Conservation (phyloP, 2,329 filamentous ascomycete species). For the Phoma herbarum region DNA sequence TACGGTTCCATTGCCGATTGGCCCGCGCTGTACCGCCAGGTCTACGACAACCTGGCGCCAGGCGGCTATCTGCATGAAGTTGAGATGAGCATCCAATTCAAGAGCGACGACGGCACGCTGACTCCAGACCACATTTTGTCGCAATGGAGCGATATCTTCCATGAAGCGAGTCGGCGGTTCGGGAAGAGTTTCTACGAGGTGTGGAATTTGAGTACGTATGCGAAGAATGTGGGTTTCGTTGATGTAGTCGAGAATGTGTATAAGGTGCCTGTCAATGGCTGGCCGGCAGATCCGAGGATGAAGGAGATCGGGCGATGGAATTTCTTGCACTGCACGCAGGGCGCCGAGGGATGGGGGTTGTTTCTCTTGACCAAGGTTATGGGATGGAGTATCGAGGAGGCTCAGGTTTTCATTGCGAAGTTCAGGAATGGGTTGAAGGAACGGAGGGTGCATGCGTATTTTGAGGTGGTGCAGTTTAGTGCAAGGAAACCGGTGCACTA, state of each 20-base stretch:
- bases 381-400: constrained; percentile 53
- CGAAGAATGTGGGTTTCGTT: constrained; percentile 38
- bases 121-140: constrained; percentile 39
- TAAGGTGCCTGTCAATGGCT: constrained; percentile 42
- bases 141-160: constrained; percentile 39
- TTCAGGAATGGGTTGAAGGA: constrained; percentile 44
- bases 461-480: constrained; percentile 32
- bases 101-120: constrained; percentile 51
- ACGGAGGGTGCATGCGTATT: constrained; percentile 45
- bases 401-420: constrained; percentile 54
- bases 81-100: constrained; percentile 53
- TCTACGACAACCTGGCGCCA: constrained; percentile 39
- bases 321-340: constrained; percentile 39
- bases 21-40: constrained; percentile 49
- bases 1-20: constrained; percentile 56
- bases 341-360: constrained; percentile 42
- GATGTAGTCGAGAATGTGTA: constrained; percentile 40
- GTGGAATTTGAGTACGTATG: constrained; percentile 37
- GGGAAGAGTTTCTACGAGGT: constrained; percentile 41
- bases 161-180: constrained; percentile 34
- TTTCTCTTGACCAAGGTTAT: constrained; percentile 41
- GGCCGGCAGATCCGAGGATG: constrained; percentile 40
- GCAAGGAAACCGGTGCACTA: constrained; percentile 15
- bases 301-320: constrained; percentile 49
- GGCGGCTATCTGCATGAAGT: constrained; percentile 54